Percentiles rank a stretch among this genome's conserved stretches.
Evolutionary conservation across 306 rosid genomes (phyloP).

Genomic region (Hippophae tibetana): DNA sequence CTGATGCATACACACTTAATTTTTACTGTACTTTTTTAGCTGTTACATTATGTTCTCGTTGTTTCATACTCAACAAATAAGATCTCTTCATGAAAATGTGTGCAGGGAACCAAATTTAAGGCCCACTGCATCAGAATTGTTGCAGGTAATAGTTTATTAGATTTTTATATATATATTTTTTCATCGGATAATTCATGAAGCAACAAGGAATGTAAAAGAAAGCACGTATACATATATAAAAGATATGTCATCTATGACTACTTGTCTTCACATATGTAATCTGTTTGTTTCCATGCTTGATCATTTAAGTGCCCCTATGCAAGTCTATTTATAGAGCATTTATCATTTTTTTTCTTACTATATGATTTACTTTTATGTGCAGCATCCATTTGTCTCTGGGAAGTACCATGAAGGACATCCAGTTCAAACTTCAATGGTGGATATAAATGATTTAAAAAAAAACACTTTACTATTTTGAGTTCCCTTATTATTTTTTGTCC

Average conservation of each 20-base stretch:
- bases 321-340: neutral
- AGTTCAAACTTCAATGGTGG: conserved; percentile 46
- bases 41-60: too few species aligned
- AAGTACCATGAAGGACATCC: conserved; percentile 44
- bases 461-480: conserved; percentile 9
- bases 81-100: conserved; percentile 20
- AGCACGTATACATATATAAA: neutral
- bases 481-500: conserved; percentile 3
- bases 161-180: neutral
- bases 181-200: conserved; percentile 4
- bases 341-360: conserved; percentile 14
- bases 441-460: conserved; percentile 24
- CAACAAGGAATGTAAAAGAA: neutral
- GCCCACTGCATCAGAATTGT: conserved; percentile 63
- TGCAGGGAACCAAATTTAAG: conserved; percentile 85
- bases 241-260: neutral
- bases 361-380: conserved; percentile 15
- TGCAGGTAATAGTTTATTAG: conserved; percentile 57
- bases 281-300: neutral
- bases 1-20: neutral
- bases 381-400: conserved; percentile 80
- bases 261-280: neutral
- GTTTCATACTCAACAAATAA: neutral
- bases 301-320: neutral
- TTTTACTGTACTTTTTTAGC: too few species aligned